Conservation (phyloP, 306 rosid species). For the Vigna hirtella region DNA sequence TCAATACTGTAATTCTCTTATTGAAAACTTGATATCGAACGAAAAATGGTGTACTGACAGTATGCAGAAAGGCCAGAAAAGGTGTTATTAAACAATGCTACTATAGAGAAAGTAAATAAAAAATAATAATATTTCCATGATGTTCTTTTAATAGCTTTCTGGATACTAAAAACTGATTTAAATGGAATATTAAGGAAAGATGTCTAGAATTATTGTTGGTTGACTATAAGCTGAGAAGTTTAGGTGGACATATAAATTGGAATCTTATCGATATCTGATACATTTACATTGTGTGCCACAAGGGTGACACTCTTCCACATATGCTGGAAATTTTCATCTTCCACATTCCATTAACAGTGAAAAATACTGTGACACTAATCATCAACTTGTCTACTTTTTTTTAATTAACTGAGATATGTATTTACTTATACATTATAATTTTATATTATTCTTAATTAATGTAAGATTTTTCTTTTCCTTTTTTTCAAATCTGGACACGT, state of each 20-base stretch:
- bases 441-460: too few relatives aligned
- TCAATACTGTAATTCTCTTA: too few relatives aligned
- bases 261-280: conserved; percentile 36
- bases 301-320: conserved; percentile 46
- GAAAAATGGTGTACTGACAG: too few relatives aligned
- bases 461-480: too few relatives aligned
- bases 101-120: too few relatives aligned
- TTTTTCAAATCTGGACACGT: too few relatives aligned
- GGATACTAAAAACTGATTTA: neutral
- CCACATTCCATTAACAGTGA: neutral
- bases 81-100: neutral
- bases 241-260: conserved; percentile 26
- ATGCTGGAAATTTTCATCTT: conserved; percentile 37
- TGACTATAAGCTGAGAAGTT: neutral
- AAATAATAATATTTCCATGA: neutral
- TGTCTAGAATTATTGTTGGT: neutral
- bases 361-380: neutral
- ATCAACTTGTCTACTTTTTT: conserved; percentile 6
- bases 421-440: too few relatives aligned
- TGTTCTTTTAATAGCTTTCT: neutral
- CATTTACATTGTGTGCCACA: conserved; percentile 39
- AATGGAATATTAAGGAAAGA: neutral
- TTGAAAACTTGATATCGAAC: too few relatives aligned
- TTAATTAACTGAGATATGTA: too few relatives aligned
- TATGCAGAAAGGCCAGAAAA: too few relatives aligned